Conservation (phyloP, 1,284 basidiomycete genomes). For the Heimioporus retisporus region DNA sequence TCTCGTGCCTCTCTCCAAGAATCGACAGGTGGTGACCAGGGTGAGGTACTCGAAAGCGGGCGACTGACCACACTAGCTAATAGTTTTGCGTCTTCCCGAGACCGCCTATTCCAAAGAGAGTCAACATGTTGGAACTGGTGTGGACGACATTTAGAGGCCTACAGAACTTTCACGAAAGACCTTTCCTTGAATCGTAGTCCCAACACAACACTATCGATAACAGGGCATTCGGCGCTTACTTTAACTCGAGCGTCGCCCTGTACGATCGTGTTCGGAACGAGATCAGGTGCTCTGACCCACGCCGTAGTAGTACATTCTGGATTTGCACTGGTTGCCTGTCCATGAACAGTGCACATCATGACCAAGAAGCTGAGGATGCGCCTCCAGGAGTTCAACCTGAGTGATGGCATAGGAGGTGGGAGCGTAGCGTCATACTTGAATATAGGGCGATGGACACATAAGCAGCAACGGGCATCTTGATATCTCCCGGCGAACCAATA, state of each 20-base stretch:
- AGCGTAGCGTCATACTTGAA: no score
- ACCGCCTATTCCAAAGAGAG: conserved; percentile 9
- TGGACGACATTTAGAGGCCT: neutral
- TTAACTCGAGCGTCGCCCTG: conserved; percentile 28
- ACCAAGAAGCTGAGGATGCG: conserved; percentile 12
- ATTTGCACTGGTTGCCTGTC: neutral
- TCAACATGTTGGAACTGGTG: neutral
- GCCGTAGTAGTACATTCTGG: conserved; percentile 16
- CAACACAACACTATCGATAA: conserved; percentile 14
- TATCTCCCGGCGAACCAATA: neutral
- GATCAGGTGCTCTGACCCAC: conserved; percentile 35
- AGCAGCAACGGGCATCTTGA: neutral
- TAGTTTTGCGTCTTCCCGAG: conserved; percentile 14
- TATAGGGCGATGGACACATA: neutral
- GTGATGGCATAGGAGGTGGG: no score
- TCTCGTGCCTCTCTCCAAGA: conserved; percentile 14
- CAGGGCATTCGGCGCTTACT: conserved; percentile 31
- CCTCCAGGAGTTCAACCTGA: no score
- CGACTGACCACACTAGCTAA: neutral
- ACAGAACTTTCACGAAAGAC: conserved; percentile 28
- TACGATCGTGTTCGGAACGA: conserved; percentile 24
- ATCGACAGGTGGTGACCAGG: conserved; percentile 10
- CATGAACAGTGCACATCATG: conserved; percentile 11
- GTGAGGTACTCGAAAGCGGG: neutral
- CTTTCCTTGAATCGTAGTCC: conserved; percentile 36